Conservation (phyloP, 345 rosid genomes). For the Eucalyptus polyanthemos region DNA sequence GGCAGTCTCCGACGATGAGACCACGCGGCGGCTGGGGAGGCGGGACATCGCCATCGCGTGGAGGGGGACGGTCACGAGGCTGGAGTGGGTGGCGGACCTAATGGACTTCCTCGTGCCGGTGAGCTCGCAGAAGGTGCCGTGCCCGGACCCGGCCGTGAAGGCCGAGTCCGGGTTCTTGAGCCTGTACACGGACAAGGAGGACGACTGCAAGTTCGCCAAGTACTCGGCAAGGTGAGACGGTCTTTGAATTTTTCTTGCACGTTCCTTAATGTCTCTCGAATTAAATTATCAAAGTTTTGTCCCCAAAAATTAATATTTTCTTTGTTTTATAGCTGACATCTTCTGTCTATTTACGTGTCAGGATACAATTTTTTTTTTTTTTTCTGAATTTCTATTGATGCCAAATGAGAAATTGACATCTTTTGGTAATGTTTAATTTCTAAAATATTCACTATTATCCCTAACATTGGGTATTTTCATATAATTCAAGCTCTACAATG, state of each 20-base stretch:
- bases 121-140: constrained; percentile 31
- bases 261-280: not conserved
- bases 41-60: constrained; percentile 62
- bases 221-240: constrained; percentile 34
- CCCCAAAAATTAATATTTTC: not conserved
- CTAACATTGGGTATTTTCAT: no score
- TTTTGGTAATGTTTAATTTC: no score
- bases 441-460: not conserved
- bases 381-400: not conserved
- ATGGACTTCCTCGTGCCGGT: constrained; percentile 62
- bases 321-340: not conserved
- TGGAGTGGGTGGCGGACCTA: constrained; percentile 70
- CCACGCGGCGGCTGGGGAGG: constrained; percentile 39
- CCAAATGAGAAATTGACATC: not conserved
- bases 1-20: constrained; percentile 56
- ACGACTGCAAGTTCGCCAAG: constrained; percentile 39
- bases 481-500: no score
- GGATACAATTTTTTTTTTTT: not conserved
- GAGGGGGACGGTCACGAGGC: constrained; percentile 76
- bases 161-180: constrained; percentile 78
- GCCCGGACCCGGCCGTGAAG: constrained; percentile 56
- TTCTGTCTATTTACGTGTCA: not conserved
- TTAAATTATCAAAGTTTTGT: not conserved
- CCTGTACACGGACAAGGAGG: constrained; percentile 64
- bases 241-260: not conserved